Evolutionary conservation across 495 filamentous ascomycete species (phyloP), one percentile per base, ranked within the genome.

Genomic region (Articulospora tetracladia): DNA sequence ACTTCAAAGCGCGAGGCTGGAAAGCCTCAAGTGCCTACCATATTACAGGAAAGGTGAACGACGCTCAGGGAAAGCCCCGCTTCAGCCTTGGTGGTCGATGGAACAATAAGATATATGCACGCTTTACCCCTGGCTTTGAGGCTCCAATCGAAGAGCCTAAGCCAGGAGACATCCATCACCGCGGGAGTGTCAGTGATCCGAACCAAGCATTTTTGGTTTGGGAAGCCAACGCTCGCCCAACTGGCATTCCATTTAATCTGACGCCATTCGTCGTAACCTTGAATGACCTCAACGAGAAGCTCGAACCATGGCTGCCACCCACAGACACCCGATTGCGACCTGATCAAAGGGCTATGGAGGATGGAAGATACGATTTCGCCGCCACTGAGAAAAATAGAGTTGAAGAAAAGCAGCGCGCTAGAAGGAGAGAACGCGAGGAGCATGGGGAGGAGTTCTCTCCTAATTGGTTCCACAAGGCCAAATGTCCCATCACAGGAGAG

Each of bases 291-390:
- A 88, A 92, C 23, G 89, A 93, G 10, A 78, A 79, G 10, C 80
- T 98, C 48, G 77, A 74, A 34, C 79, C 85, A 4, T 81, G 86
- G 72, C 75, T 98, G 10, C 88, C 93, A 34, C 95, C 95, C 4
- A 98, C 94, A 0, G 94, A 98, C 70, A 94, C 93, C 8, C 80
- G 94, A 15, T 76, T 95, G 36, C 80, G 94, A 19, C 95, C 94
- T 0, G 94, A 98, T 70, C 94, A 98, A 75, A 82, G 95, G n/a
- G 94, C 94, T 0, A 98, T 98, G 94, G 94, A 98, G 71, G 92
- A 97, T 55, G 94, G 95, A 10, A 85, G 92, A 70, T 98, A 98
- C 66, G 92, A 96, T 66, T 75, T 95, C 49, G 94, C 94, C 11
- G 95, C 94, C 0, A 80, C 79, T 22, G 94, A 98, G 79, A 98